phyloP scores from a whole-genome alignment of 2,329 filamentous ascomycete genomes.

The Fusarium scirpi region DNA sequence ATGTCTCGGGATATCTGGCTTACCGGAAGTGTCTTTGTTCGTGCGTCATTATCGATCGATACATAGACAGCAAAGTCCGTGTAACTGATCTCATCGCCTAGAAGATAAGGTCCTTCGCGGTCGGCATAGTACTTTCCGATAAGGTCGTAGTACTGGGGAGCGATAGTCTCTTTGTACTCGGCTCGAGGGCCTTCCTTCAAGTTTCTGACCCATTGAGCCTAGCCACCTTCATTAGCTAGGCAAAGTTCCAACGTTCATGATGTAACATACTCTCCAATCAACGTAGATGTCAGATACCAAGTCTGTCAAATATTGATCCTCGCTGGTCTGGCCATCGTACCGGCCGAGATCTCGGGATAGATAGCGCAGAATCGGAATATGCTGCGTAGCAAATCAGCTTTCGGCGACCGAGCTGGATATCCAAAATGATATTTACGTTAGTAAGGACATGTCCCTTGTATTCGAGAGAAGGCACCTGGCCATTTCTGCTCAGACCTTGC shows the following conservation, averaged over 20 bases:
- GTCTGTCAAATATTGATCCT: conserved; percentile 54
- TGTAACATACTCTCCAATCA: conserved; percentile 53
- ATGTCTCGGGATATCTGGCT: conserved; percentile 30
- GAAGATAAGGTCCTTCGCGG: conserved; percentile 50
- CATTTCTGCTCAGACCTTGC: conserved; percentile 12
- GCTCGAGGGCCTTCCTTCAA: conserved; percentile 38
- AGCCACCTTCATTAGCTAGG: not conserved
- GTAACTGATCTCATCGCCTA: conserved; percentile 54
- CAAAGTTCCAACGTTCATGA: rapidly evolving
- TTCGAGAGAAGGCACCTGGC: conserved; percentile 17
- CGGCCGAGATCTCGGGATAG: conserved; percentile 50
- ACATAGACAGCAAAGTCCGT: conserved; percentile 56
- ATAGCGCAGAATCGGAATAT: conserved; percentile 50
- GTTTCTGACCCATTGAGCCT: conserved; percentile 47
- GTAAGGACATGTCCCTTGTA: conserved; percentile 16
- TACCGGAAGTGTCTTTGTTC: conserved; percentile 51
- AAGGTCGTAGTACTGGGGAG: conserved; percentile 48
- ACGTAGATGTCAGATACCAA: conserved; percentile 54
- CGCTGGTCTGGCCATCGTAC: conserved; percentile 54
- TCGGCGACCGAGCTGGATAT: rapidly evolving
- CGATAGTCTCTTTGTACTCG: conserved; percentile 49
- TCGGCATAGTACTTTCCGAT: conserved; percentile 50
- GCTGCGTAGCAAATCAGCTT: not conserved
- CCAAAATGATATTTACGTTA: not conserved
- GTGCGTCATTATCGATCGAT: conserved; percentile 54